Conservation (phyloP, 306 rosid genomes). For the Pyrus bretschneideri region DNA sequence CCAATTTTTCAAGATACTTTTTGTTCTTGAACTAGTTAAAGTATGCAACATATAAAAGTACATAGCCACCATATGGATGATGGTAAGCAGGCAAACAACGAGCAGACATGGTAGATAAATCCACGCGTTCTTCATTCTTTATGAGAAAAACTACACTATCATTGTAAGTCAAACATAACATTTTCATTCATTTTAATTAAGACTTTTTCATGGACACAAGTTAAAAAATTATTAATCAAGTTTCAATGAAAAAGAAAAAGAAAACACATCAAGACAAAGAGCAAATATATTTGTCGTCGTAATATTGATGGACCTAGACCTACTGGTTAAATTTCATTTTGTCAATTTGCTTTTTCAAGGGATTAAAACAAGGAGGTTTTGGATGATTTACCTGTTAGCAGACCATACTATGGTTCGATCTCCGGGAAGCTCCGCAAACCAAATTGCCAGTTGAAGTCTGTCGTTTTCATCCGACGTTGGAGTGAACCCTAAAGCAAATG, state of each 20-base stretch:
- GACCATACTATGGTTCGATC: conserved; percentile 72
- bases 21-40: neutral
- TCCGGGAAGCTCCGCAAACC: conserved; percentile 84
- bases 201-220: neutral
- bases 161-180: neutral
- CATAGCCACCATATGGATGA: no score
- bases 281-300: neutral
- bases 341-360: neutral
- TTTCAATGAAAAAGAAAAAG: neutral
- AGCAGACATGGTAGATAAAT: no score
- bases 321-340: neutral
- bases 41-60: neutral
- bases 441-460: conserved; percentile 46
- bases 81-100: no score
- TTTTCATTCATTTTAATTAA: neutral
- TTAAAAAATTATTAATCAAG: neutral
- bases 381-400: conserved; percentile 46
- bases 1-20: neutral
- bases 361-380: neutral
- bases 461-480: conserved; percentile 16
- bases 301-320: no score
- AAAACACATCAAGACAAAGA: neutral
- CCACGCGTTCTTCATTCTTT: no score
- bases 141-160: neutral
- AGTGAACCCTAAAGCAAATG: conserved; percentile 84